These are phyloP conservation scores for Cochlearia excelsa DNA, from an alignment of 345 rosid species.

Conservation along the genomic window DNA sequence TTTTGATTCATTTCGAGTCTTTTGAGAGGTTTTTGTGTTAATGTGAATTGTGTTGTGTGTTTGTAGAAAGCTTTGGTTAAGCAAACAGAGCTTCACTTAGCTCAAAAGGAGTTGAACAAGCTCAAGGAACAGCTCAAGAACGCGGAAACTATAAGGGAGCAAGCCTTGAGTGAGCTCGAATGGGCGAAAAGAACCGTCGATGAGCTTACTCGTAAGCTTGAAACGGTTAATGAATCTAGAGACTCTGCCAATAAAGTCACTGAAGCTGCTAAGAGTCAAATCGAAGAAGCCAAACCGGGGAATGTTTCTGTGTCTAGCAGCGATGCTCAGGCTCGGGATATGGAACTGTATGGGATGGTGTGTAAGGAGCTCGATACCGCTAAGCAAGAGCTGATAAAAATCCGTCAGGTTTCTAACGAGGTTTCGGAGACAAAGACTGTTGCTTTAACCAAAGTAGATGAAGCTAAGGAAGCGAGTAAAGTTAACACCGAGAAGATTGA, in stretches of 20 bases:
- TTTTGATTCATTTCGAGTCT: slow-evolving; percentile 1
- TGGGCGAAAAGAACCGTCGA: slow-evolving; percentile 63
- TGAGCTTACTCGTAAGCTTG: slow-evolving; percentile 62
- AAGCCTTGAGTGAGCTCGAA: slow-evolving; percentile 78
- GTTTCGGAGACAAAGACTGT: slow-evolving; percentile 50
- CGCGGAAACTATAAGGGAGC: slow-evolving; percentile 65
- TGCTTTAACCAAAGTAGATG: slow-evolving; percentile 59
- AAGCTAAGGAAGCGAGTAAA: slow-evolving; percentile 57
- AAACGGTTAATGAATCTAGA: slow-evolving; percentile 53
- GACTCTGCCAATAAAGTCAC: slow-evolving; percentile 57
- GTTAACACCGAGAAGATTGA: slow-evolving; percentile 65
- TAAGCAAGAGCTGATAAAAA: slow-evolving; percentile 72
- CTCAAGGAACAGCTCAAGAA: slow-evolving; percentile 69
- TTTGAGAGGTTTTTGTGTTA: too few species aligned
- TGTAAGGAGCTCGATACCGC: slow-evolving; percentile 65
- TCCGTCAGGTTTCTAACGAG: slow-evolving; percentile 63
- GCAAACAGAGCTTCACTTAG: slow-evolving; percentile 84
- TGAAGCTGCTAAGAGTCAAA: slow-evolving; percentile 62
- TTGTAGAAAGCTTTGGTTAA: slow-evolving; percentile 72
- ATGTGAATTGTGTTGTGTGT: slow-evolving; percentile 13
- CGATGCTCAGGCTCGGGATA: slow-evolving; percentile 50
- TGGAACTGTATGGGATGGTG: slow-evolving; percentile 54
- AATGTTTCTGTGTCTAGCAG: slow-evolving; percentile 40
- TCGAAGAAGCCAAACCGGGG: slow-evolving; percentile 50
- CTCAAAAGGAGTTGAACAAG: slow-evolving; percentile 71